Percentiles rank a stretch among this genome's conserved stretches.
phyloP scores from a whole-genome alignment of 2,329 filamentous ascomycete genomes.

The Talaromyces amestolkiae region DNA sequence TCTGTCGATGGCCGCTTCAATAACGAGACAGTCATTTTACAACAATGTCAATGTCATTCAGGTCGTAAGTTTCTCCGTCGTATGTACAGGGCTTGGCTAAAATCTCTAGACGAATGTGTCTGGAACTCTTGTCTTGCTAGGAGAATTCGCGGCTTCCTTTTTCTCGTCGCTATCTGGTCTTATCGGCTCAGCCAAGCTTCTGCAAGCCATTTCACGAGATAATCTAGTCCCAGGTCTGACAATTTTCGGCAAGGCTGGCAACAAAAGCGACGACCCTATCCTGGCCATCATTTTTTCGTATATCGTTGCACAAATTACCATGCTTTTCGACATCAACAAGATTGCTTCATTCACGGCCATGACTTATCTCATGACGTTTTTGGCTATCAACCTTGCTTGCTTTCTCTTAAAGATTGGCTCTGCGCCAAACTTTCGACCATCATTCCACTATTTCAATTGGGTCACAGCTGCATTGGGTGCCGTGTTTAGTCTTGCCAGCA shows the following conservation, averaged over 20 bases:
- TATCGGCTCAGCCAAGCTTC: slow-evolving; percentile 77
- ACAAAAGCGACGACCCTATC: slow-evolving; percentile 69
- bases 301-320: slow-evolving; percentile 70
- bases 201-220: slow-evolving; percentile 79
- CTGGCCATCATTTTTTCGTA: slow-evolving; percentile 75
- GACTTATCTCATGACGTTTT: slow-evolving; percentile 89
- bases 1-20: slow-evolving; percentile 72
- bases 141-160: slow-evolving; percentile 77
- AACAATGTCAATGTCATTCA: slow-evolving; percentile 76
- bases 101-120: slow-evolving; percentile 66
- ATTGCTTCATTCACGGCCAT: slow-evolving; percentile 89
- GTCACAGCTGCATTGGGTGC: slow-evolving; percentile 74
- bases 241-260: slow-evolving; percentile 71
- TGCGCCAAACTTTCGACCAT: slow-evolving; percentile 83
- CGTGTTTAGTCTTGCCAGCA: slow-evolving; percentile 71
- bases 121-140: slow-evolving; percentile 68
- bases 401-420: slow-evolving; percentile 84
- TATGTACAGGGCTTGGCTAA: neutral
- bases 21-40: slow-evolving; percentile 71
- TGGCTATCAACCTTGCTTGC: slow-evolving; percentile 83
- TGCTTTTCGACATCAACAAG: slow-evolving; percentile 80
- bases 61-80: slow-evolving; percentile 46
- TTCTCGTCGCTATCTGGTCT: slow-evolving; percentile 88
- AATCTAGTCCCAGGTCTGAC: slow-evolving; percentile 72
- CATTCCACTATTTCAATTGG: slow-evolving; percentile 87